Evolutionary conservation across 345 rosid genomes (phyloP).

Genomic region (Rubroshorea leprosula): DNA sequence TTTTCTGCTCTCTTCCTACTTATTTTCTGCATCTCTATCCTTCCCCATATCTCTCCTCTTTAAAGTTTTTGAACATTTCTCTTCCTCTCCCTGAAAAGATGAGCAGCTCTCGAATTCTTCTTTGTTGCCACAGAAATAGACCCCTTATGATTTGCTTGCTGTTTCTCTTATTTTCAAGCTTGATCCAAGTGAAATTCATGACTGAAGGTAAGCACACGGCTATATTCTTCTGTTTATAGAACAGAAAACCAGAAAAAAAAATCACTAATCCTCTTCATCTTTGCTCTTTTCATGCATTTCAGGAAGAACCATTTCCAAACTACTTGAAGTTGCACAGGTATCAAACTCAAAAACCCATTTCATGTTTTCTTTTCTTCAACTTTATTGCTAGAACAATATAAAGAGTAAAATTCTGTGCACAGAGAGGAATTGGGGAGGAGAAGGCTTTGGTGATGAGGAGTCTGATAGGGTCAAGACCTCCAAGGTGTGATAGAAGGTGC

Average conservation of each 20-base stretch:
- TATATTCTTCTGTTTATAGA: not conserved
- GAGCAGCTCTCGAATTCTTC: constrained; percentile 28
- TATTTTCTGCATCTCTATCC: not conserved
- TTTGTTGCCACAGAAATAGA: constrained; percentile 23
- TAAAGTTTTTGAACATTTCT: not conserved
- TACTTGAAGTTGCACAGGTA: constrained; percentile 27
- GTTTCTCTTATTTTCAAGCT: constrained; percentile 32
- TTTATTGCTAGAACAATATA: too few species aligned
- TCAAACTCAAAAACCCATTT: not conserved
- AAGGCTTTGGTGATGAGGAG: constrained; percentile 17
- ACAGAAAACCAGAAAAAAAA: too few species aligned
- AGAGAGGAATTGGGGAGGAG: constrained; percentile 23
- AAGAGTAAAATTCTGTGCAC: not conserved
- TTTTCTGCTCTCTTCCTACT: too few species aligned
- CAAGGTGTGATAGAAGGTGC: constrained; percentile 56
- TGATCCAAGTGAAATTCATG: constrained; percentile 20
- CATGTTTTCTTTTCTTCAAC: too few species aligned
- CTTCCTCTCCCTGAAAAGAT: constrained; percentile 23
- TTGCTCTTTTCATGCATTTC: constrained; percentile 10
- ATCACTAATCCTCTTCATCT: not conserved
- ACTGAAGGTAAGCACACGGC: constrained; percentile 30
- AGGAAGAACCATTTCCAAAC: constrained; percentile 32
- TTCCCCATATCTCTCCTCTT: constrained; percentile 6
- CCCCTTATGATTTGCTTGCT: constrained; percentile 24
- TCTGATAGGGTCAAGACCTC: constrained; percentile 61